Evolutionary conservation across 176 grass and related monocot genomes (phyloP).

Genomic region (Pontederia crassipes): DNA sequence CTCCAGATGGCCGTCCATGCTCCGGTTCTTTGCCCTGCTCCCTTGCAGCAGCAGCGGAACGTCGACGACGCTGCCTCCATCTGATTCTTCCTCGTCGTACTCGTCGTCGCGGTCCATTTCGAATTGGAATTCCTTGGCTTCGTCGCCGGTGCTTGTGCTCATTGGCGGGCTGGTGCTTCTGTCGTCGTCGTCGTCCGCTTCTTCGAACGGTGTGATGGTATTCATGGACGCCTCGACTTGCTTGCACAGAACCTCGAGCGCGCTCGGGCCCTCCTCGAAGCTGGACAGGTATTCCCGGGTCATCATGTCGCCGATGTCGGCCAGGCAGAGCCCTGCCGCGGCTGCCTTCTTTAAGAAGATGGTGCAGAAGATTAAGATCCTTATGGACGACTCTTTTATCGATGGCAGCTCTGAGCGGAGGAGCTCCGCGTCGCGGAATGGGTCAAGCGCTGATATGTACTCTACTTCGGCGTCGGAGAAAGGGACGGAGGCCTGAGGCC

Average conservation of each 20-base stretch:
- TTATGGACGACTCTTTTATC: conserved; percentile 41
- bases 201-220: background rate
- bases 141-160: conserved; percentile 1
- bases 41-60: background rate
- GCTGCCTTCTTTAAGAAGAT: conserved; percentile 56
- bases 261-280: conserved; percentile 43
- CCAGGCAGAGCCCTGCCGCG: conserved; percentile 57
- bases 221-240: conserved; percentile 22
- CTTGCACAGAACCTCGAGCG: conserved; percentile 61
- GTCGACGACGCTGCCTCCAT: background rate
- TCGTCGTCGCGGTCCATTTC: conserved; percentile 11
- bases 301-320: conserved; percentile 92
- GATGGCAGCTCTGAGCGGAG: conserved; percentile 52
- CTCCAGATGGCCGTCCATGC: too few species aligned
- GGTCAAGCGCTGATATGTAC: conserved; percentile 57
- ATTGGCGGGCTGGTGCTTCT: background rate
- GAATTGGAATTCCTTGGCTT: conserved; percentile 4
- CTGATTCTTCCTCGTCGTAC: background rate
- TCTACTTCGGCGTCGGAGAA: conserved; percentile 40
- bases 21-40: too few species aligned
- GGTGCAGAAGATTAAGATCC: conserved; percentile 68
- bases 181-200: background rate
- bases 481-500: conserved; percentile 59
- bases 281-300: conserved; percentile 40
- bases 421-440: conserved; percentile 56